A percentile compares a stretch with the other conserved stretches of the same genome.
Conservation (phyloP, 1,284 basidiomycete genomes). For the Tylopilus sp. region DNA sequence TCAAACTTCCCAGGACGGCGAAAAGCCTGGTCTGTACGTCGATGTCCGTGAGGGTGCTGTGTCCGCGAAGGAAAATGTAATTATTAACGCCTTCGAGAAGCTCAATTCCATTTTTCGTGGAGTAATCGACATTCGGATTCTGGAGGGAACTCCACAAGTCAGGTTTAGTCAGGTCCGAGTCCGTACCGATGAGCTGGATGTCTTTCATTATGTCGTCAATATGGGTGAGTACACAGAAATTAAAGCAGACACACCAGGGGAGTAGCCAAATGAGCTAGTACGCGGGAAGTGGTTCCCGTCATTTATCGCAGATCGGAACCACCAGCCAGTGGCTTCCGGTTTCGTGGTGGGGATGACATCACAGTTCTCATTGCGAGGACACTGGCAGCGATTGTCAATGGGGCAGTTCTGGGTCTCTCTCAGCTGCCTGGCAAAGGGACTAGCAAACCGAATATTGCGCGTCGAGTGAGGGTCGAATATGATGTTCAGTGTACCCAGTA, state of each 20-base stretch:
- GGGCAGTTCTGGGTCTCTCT: not conserved
- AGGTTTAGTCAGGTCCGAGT: not conserved
- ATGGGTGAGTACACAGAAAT: not conserved
- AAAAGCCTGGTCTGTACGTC: slow-evolving; percentile 11
- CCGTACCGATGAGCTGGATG: slow-evolving; percentile 10
- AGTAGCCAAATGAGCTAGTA: not conserved
- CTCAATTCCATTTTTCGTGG: not conserved
- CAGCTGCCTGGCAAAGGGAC: not conserved
- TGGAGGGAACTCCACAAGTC: slow-evolving; percentile 1
- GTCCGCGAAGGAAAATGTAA: slow-evolving; percentile 14
- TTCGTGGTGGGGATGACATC: slow-evolving; percentile 9
- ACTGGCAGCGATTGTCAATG: not conserved
- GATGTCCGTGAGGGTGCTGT: slow-evolving; percentile 12
- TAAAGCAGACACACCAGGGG: slow-evolving; percentile 3
- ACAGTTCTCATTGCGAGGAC: not conserved
- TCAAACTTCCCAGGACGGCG: not conserved
- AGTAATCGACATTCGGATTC: slow-evolving; percentile 6
- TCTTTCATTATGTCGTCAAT: slow-evolving; percentile 2
- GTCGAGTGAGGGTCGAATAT: slow-evolving; percentile 12
- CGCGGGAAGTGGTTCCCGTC: slow-evolving; percentile 13
- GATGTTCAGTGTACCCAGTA: slow-evolving; percentile 13
- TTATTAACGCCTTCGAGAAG: slow-evolving; percentile 9
- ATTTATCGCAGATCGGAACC: slow-evolving; percentile 1
- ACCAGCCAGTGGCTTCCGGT: slow-evolving; percentile 15
- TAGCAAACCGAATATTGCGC: slow-evolving; percentile 14